Base-by-base conservation (phyloP, 225 moss, liverwort and hornwort genomes). In the Polytrichum formosum region DNA sequence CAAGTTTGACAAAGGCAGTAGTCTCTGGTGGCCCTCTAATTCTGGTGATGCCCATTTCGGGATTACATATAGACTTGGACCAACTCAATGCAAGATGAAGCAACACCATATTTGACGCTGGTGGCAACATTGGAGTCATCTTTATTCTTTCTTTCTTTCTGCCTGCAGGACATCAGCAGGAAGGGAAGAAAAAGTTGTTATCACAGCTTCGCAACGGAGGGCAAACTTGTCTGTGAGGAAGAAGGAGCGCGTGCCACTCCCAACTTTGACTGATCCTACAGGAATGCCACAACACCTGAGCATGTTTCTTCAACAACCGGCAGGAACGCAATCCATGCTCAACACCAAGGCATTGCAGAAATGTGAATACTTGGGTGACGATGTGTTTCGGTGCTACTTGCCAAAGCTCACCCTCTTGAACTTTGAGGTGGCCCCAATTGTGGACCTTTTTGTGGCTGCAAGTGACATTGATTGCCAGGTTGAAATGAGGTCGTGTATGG, bases 401-500 rank as follows among this genome's bases (percentile, higher is more conserved):
- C 98, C 94, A 17, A 88, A 87, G 54, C 67, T 98, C 46, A 70
- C 85, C n/a, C 83, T 98, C 73, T 73, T 98, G 72, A 90, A 74
- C 7, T 91, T 98, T 67, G 87, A 92, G 74, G 94, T 94, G 18
- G 85, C 91, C 26, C 94, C 94, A 53, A 66, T 98, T 56, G 30
- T 98, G 53, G 94, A 98, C 71, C 94, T 98, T 25, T 79, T 85
- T 18, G 98, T 98, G 20, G 66, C 91, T 53, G 74, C 90, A 8
- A 86, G 67, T 62, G 91, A 94, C 62, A 82, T 82, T 28, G 80
- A 91, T 67, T 98, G 94, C 75, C 80, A 67, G 67, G 94, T 98
- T 55, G 94, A 98, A 65, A 72, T 98, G 91, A 90, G 88, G 37
- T 87, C 88, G 59, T 98, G 98, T 82, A 83, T 30, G 88, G 92